A percentile compares a stretch with the other conserved stretches of the same genome.
phyloP scores from a whole-genome alignment of 106 monocot species.

The Dactylorhiza incarnata region DNA sequence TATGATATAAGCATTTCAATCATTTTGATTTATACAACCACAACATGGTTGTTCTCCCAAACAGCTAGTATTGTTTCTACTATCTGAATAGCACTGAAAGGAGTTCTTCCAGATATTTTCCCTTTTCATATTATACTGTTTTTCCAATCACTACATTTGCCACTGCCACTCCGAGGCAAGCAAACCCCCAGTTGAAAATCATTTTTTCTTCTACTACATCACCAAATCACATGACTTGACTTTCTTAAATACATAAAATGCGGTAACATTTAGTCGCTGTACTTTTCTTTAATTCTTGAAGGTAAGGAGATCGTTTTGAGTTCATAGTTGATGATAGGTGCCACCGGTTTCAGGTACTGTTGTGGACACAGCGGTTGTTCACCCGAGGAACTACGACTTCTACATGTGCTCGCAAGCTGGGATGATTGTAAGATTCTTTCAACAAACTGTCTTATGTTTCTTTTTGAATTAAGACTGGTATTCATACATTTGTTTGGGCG shows the following conservation, averaged over 20 bases:
- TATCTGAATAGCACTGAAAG: too few species aligned
- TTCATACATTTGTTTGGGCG: too few species aligned
- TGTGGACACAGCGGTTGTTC: slow-evolving; percentile 58
- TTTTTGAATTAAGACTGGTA: neutral
- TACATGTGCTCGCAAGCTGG: slow-evolving; percentile 80
- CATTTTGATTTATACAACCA: too few species aligned
- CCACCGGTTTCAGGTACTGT: slow-evolving; percentile 44
- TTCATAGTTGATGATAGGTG: neutral
- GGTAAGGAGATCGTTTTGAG: neutral
- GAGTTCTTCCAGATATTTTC: too few species aligned
- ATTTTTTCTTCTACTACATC: neutral
- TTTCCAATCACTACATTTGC: too few species aligned
- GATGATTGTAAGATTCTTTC: slow-evolving; percentile 48
- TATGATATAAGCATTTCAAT: too few species aligned
- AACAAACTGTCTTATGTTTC: neutral
- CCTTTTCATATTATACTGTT: too few species aligned
- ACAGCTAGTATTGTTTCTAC: too few species aligned
- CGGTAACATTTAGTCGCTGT: neutral
- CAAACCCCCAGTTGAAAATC: too few species aligned
- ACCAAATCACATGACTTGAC: neutral
- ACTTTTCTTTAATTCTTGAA: neutral
- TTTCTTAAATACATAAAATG: too few species aligned
- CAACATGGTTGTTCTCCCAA: too few species aligned
- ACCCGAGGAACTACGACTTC: slow-evolving; percentile 77
- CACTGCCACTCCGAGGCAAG: too few species aligned